A percentile compares a stretch with the other conserved stretches of the same genome.
Conservation (phyloP, 2,329 filamentous ascomycete species). For the Talaromyces pinophilus region DNA sequence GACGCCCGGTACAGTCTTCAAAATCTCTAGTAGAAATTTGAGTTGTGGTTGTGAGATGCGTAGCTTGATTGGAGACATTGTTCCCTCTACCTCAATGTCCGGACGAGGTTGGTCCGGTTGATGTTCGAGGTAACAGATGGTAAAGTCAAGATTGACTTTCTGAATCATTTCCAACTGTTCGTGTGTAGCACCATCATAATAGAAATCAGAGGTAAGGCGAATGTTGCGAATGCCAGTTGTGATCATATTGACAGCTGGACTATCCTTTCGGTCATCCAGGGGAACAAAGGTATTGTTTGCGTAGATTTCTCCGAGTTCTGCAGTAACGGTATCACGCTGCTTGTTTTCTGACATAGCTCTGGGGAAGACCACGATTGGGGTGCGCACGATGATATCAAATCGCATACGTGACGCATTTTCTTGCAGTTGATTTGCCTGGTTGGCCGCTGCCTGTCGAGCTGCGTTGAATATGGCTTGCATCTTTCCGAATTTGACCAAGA, state of each 20-base stretch:
- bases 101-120: constrained; percentile 73
- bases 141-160: constrained; percentile 91
- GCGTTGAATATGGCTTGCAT: constrained; percentile 99
- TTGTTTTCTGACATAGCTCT: constrained; percentile 70
- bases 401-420: constrained; percentile 87
- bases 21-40: constrained; percentile 84
- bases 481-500: constrained; percentile 97
- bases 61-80: constrained; percentile 90
- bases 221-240: constrained; percentile 91
- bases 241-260: constrained; percentile 82
- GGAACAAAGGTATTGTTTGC: constrained; percentile 90
- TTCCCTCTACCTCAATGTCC: constrained; percentile 86
- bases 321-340: constrained; percentile 79
- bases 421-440: constrained; percentile 89
- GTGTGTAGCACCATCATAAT: constrained; percentile 69
- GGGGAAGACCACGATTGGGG: constrained; percentile 94
- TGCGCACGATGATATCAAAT: constrained; percentile 90
- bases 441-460: constrained; percentile 88
- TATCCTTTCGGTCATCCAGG: constrained; percentile 72
- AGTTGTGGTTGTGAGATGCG: constrained; percentile 87
- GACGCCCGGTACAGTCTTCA: constrained; percentile 80
- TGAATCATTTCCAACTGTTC: constrained; percentile 97
- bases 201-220: constrained; percentile 82
- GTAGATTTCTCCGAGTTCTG: constrained; percentile 95
- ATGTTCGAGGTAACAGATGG: constrained; percentile 89